These are phyloP conservation scores for Caryopteris hybrid DNA, from an alignment of 305 asterid genomes.

Conservation along the genomic window DNA sequence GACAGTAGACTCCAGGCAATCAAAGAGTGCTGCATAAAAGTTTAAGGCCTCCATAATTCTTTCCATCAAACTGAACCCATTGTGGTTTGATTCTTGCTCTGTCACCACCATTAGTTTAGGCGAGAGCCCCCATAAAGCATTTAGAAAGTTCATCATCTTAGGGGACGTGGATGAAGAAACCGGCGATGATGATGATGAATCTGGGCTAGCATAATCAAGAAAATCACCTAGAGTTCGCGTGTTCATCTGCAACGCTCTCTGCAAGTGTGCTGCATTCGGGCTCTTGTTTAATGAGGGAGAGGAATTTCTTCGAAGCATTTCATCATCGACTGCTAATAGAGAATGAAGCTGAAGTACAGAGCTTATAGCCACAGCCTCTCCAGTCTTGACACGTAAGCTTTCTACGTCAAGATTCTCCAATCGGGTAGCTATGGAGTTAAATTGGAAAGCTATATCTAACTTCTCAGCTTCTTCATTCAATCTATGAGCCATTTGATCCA, in stretches of 20 bases:
- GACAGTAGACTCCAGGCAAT: conserved; percentile 58
- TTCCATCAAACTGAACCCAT: conserved; percentile 44
- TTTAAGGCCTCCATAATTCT: conserved; percentile 55
- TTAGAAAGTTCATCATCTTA: conserved; percentile 37
- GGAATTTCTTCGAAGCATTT: background rate
- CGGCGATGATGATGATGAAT: conserved; percentile 5
- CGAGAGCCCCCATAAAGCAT: conserved; percentile 45
- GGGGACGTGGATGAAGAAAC: conserved; percentile 16
- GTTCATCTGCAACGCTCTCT: conserved; percentile 2
- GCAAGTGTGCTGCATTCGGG: background rate
- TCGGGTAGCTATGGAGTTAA: conserved; percentile 40
- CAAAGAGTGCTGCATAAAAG: conserved; percentile 64
- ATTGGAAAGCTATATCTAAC: conserved; percentile 57
- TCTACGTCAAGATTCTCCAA: conserved; percentile 49
- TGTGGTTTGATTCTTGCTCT: conserved; percentile 73
- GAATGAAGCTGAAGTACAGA: conserved; percentile 50
- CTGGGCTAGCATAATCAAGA: conserved; percentile 14
- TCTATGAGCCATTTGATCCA: conserved; percentile 43
- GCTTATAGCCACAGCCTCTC: conserved; percentile 64
- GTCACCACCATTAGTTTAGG: conserved; percentile 67
- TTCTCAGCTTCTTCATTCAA: conserved; percentile 59
- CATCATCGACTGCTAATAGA: conserved; percentile 45
- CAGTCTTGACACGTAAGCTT: conserved; percentile 45
- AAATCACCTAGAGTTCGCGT: conserved; percentile 8
- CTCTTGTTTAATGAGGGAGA: conserved; percentile 5